Conservation (phyloP, 148 eudicot species). For the Nepenthes mirabilis region DNA sequence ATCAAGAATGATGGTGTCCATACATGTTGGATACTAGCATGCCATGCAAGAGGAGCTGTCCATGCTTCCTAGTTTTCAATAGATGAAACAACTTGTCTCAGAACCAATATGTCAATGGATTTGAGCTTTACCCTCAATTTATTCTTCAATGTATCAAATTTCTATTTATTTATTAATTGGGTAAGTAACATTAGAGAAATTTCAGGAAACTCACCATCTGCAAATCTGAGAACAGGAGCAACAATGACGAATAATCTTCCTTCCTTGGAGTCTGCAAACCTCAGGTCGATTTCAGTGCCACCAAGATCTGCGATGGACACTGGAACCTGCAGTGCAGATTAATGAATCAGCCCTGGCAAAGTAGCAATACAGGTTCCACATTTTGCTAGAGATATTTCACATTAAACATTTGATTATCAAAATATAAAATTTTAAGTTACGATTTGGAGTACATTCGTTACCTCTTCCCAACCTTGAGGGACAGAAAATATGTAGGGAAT, state of each 20-base stretch:
- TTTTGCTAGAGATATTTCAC: too few relatives aligned
- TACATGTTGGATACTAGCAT: too few relatives aligned
- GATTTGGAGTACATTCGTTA: conserved; percentile 8
- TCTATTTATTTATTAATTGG: neutral
- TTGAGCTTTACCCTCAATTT: neutral
- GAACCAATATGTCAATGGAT: neutral
- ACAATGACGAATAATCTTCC: conserved; percentile 66
- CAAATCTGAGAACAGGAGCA: conserved; percentile 84
- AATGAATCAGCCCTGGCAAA: neutral
- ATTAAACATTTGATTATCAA: neutral
- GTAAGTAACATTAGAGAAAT: neutral
- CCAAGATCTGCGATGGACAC: conserved; percentile 97
- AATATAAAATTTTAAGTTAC: neutral
- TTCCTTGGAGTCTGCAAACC: conserved; percentile 71
- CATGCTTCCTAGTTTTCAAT: too few relatives aligned
- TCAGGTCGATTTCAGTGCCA: conserved; percentile 89
- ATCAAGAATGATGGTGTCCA: too few relatives aligned
- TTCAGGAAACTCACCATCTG: conserved; percentile 43
- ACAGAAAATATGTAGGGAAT: conserved; percentile 79
- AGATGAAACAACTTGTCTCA: too few relatives aligned
- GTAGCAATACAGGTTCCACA: neutral
- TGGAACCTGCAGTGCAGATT: conserved; percentile 40
- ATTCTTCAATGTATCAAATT: neutral
- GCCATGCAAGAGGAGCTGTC: too few relatives aligned
- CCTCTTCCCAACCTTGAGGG: conserved; percentile 85